phyloP scores from a whole-genome alignment of 228 moss, liverwort and hornwort species.

The Sphagnum magellanicum region DNA sequence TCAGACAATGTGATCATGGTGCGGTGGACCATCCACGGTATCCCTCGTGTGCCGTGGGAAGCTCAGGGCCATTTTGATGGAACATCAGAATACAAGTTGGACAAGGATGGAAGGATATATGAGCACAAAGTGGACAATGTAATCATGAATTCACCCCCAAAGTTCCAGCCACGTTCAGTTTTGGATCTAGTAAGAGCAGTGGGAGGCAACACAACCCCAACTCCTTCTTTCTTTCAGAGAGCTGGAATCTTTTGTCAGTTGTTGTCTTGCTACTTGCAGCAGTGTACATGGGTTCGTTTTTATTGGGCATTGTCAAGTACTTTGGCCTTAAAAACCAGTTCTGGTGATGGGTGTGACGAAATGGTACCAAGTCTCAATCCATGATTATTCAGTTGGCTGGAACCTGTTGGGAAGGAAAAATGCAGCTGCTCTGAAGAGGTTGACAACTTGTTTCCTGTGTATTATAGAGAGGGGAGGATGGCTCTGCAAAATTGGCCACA shows the following conservation, averaged over 20 bases:
- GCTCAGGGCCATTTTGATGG: conserved; percentile 96
- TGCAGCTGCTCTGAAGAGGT: conserved; percentile 6
- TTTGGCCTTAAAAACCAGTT: conserved; percentile 40
- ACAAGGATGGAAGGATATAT: conserved; percentile 94
- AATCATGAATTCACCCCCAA: conserved; percentile 76
- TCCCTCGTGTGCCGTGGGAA: conserved; percentile 97
- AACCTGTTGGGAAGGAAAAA: not conserved
- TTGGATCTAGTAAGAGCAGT: conserved; percentile 79
- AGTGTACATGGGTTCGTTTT: conserved; percentile 93
- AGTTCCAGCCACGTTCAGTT: conserved; percentile 61
- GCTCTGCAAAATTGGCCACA: not conserved
- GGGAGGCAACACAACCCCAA: conserved; percentile 67
- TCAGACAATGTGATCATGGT: conserved; percentile 94
- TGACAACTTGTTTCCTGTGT: conserved; percentile 26
- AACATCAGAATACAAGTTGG: conserved; percentile 89
- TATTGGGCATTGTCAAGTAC: conserved; percentile 90
- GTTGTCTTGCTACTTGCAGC: conserved; percentile 50
- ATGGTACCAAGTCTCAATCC: conserved; percentile 47
- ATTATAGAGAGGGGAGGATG: conserved; percentile 32
- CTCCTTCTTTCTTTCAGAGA: conserved; percentile 75
- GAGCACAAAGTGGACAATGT: conserved; percentile 97
- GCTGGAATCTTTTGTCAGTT: conserved; percentile 19
- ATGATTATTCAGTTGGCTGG: conserved; percentile 6
- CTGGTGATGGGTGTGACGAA: conserved; percentile 31
- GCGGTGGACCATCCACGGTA: conserved; percentile 88